Base-by-base conservation (phyloP, 768 basidiomycete genomes). In the Leucogyrophana mollusca region DNA sequence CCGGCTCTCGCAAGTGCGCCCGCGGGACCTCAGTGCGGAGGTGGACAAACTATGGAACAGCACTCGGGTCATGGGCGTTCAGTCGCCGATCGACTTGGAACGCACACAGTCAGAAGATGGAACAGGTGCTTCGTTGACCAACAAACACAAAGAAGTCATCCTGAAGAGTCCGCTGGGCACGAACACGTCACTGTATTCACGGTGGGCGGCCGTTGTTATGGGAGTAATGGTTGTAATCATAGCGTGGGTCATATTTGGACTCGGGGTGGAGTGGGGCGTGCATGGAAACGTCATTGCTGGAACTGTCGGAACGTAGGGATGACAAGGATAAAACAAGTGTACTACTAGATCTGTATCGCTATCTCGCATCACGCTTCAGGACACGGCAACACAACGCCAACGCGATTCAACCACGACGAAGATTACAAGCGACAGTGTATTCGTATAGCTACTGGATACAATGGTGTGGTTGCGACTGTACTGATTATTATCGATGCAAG, bases 251-350 rank as follows among this genome's bases (percentile, higher is more conserved):
- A 64, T 73, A 58, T 73, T 73, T 51, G 72, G 69, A 8, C 39
- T 73, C 38, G 71, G 70, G 32, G 62, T 73, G n/a, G 54, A 47
- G 7, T 73, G 71, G 72, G 72, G 71, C 13, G 70, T 72, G 34
- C 71, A 73, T 47, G 70, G 68, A 16, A 59, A 39, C 48, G 53
- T 61, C 17, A 55, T 57, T 50, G 60, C 61, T 34, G 60, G 61
- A 20, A 61, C 62, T 32, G 52, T 52, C 30, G 64, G 64, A 35
- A 63, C 62, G 48, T 65, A 49, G 46, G 14, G 25, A 11, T 7
- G 13, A 13, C 27, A 30, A 6, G 27, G n/a, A n/a, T n/a, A n/a
- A n/a, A 17, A 23, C 40, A 39, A 18, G 10, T n/a, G n/a, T n/a
- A n/a, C n/a, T n/a, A n/a, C n/a, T n/a, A n/a, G n/a, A n/a, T n/a